Conservation (phyloP, 352 stramenopile species). For the Globisporangium megalacanthum region DNA sequence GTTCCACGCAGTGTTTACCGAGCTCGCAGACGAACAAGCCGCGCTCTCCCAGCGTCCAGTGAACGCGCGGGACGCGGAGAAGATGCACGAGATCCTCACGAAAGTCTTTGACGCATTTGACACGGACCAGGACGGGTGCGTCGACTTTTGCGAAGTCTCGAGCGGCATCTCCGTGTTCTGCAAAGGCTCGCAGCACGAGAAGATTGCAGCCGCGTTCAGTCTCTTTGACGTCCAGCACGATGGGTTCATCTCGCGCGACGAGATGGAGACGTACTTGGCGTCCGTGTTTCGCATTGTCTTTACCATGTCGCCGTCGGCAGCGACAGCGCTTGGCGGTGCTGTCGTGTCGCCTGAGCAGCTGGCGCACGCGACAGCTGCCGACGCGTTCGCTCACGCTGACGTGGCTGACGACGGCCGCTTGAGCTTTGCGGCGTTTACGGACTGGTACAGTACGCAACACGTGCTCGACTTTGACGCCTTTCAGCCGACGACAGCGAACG, state of each 20-base stretch:
- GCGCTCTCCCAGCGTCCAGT: conserved; percentile 18
- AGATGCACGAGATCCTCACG: conserved; percentile 52
- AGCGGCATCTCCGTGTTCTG: conserved; percentile 83
- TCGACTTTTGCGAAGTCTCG: conserved; percentile 84
- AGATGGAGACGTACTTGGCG: conserved; percentile 85
- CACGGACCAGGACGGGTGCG: conserved; percentile 61
- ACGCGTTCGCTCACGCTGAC: conserved; percentile 62
- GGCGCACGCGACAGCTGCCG: conserved; percentile 53
- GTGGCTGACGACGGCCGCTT: conserved; percentile 60
- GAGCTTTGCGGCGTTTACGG: conserved; percentile 80
- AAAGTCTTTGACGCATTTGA: conserved; percentile 79
- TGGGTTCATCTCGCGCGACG: conserved; percentile 68
- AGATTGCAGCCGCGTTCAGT: conserved; percentile 74
- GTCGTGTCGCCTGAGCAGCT: conserved; percentile 70
- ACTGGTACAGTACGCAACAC: conserved; percentile 65
- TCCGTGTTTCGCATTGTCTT: conserved; percentile 85
- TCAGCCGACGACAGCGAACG: conserved; percentile 15
- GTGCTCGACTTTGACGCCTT: conserved; percentile 14
- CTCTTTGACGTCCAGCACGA: conserved; percentile 89
- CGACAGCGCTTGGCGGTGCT: conserved; percentile 36
- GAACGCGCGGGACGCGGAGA: conserved; percentile 20
- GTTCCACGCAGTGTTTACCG: conserved; percentile 69
- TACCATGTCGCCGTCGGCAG: conserved; percentile 44
- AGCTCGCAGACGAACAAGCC: conserved; percentile 40
- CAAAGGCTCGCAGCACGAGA: conserved; percentile 71